These are phyloP conservation scores for Gaeumannomyces sp. DNA, from an alignment of 2,329 filamentous ascomycete species.

Conservation along the genomic window DNA sequence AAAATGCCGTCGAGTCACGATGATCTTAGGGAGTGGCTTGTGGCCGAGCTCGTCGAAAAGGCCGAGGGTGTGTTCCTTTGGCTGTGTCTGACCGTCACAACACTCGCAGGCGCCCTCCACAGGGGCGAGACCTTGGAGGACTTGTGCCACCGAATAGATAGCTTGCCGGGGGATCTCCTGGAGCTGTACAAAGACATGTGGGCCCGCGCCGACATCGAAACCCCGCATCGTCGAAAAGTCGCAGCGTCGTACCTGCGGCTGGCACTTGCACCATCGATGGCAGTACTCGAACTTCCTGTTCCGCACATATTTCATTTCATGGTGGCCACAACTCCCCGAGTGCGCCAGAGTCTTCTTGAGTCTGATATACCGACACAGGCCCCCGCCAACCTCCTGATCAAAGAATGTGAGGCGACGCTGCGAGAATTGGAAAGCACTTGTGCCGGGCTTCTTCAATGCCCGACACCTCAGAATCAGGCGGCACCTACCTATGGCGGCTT, in stretches of 20 bases:
- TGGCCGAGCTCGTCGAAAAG: neutral
- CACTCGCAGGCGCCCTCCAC: neutral
- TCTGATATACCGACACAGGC: neutral
- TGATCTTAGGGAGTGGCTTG: neutral
- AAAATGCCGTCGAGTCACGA: neutral
- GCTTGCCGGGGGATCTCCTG: neutral
- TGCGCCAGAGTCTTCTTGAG: neutral
- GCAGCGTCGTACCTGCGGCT: conserved; percentile 2
- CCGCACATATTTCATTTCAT: neutral
- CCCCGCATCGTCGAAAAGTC: neutral
- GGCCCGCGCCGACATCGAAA: neutral
- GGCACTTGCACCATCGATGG: neutral
- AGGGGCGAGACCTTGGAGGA: neutral
- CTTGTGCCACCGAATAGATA: neutral
- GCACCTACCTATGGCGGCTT: neutral
- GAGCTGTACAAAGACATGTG: conserved; percentile 7
- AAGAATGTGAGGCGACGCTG: neutral
- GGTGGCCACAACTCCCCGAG: neutral
- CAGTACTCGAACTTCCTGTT: no score
- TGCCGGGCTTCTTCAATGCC: conserved; percentile 2
- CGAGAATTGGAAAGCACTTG: conserved; percentile 3
- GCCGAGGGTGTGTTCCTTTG: conserved; percentile 9
- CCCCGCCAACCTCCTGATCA: neutral
- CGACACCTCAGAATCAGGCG: no score
- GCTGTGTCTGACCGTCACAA: conserved; percentile 1